Evolutionary conservation across 768 basidiomycete species (phyloP).

Genomic region (Wakefieldia striispora): DNA sequence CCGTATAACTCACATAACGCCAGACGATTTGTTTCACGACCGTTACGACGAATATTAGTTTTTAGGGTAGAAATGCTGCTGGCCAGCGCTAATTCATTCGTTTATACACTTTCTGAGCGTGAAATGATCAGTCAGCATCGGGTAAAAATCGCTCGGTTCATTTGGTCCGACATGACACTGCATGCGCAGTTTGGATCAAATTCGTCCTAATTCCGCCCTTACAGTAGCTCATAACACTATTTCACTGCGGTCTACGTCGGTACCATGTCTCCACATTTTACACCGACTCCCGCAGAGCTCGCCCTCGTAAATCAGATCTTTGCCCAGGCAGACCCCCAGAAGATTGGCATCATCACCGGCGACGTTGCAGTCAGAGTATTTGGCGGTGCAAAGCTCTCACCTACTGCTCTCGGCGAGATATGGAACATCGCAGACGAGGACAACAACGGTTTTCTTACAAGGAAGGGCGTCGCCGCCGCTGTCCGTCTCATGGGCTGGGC

Average conservation of each 20-base stretch:
- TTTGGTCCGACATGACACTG: not conserved
- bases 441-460: slow-evolving; percentile 89
- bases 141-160: not conserved
- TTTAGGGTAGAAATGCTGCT: slow-evolving; percentile 10
- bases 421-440: slow-evolving; percentile 93
- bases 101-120: too few species aligned
- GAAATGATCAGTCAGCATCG: not conserved
- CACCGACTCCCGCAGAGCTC: slow-evolving; percentile 46
- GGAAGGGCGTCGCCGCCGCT: slow-evolving; percentile 83
- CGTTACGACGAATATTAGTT: slow-evolving; percentile 6
- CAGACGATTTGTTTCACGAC: too few species aligned
- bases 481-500: slow-evolving; percentile 92
- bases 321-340: slow-evolving; percentile 68
- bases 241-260: not conserved
- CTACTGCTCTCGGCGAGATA: slow-evolving; percentile 82
- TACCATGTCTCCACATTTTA: slow-evolving; percentile 43
- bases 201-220: not conserved
- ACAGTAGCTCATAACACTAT: not conserved
- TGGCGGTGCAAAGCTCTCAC: slow-evolving; percentile 75
- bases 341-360: slow-evolving; percentile 82
- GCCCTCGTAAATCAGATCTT: slow-evolving; percentile 75
- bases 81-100: not conserved
- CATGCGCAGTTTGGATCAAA: slow-evolving; percentile 16
- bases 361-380: slow-evolving; percentile 89
- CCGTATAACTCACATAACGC: too few species aligned